A percentile compares a stretch with the other conserved stretches of the same genome.
Evolutionary conservation across 2,329 filamentous ascomycete genomes (phyloP).

Genomic region (Ophiostoma sp.): DNA sequence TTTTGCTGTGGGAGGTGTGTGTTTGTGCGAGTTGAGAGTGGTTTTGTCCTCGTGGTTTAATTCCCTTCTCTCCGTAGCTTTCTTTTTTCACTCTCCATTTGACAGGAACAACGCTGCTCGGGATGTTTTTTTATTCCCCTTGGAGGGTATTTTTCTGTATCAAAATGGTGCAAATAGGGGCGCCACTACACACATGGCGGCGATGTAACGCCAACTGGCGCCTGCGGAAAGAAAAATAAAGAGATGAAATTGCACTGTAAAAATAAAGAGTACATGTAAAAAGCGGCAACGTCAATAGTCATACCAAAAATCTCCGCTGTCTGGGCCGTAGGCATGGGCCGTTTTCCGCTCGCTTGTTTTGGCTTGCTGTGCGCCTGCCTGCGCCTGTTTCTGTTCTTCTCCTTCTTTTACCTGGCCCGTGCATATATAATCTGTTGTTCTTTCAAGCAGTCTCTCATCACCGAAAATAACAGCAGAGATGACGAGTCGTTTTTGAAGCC

Average conservation of each 20-base stretch:
- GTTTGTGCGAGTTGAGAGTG: not conserved
- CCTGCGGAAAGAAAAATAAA: not conserved
- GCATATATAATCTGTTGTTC: not conserved
- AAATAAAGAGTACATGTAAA: not conserved
- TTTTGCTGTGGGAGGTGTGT: not conserved
- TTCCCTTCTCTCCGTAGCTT: not conserved
- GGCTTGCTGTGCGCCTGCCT: not conserved
- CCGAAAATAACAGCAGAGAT: not conserved
- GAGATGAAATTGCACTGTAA: not conserved
- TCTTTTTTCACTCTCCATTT: not conserved
- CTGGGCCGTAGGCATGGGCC: not conserved
- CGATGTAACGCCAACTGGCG: constrained; percentile 2
- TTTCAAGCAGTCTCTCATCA: not conserved
- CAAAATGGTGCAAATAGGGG: not conserved
- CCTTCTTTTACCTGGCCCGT: not conserved
- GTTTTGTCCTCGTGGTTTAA: not conserved
- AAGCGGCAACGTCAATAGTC: not conserved
- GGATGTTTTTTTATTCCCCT: not conserved
- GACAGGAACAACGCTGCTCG: not conserved
- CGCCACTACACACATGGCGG: constrained; percentile 9
- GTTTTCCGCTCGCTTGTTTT: not conserved
- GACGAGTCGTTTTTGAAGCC: not conserved
- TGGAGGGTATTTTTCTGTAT: not conserved
- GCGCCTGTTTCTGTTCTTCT: not conserved
- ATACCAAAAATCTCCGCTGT: not conserved